Percentiles rank a stretch among this genome's conserved stretches.
Evolutionary conservation across 2,329 filamentous ascomycete species (phyloP).

Genomic region (Penicillium sp.): DNA sequence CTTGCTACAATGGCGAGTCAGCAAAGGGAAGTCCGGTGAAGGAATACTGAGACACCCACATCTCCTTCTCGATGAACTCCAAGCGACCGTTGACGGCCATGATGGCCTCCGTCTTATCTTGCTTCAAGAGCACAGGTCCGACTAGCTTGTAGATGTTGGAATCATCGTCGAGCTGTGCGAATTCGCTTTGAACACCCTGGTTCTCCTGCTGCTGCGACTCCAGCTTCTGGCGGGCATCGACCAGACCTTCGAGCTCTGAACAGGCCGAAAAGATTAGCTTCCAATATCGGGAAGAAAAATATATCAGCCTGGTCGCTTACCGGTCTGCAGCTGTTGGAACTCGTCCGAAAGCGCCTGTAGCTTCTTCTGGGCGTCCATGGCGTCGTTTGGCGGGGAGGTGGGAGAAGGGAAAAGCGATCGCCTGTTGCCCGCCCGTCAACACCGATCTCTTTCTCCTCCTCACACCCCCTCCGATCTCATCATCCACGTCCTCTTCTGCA

Average conservation of each 20-base stretch:
- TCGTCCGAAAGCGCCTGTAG: constrained; percentile 85
- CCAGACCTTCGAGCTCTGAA: constrained; percentile 74
- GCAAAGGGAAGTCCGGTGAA: not conserved
- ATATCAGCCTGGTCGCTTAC: constrained; percentile 49
- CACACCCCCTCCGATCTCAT: constrained; percentile 21
- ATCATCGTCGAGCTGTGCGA: constrained; percentile 74
- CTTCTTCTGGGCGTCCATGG: constrained; percentile 67
- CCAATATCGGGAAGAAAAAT: not conserved
- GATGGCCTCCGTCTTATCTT: constrained; percentile 87
- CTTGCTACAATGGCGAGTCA: constrained; percentile 52
- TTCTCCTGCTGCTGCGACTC: constrained; percentile 95
- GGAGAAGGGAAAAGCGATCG: constrained; percentile 35
- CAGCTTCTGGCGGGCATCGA: constrained; percentile 84
- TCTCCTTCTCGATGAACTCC: constrained; percentile 91
- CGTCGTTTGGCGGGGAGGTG: constrained; percentile 29
- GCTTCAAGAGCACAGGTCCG: constrained; percentile 89
- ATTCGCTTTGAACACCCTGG: constrained; percentile 86
- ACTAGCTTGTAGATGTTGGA: constrained; percentile 96
- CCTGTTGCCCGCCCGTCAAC: constrained; percentile 32
- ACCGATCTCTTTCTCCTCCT: constrained; percentile 29
- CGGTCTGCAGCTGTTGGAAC: constrained; percentile 83
- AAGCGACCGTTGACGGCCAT: constrained; percentile 88
- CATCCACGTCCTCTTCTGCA: constrained; percentile 13
- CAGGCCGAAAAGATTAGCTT: constrained; percentile 19
- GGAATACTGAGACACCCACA: constrained; percentile 60